Percentiles rank a stretch among this genome's conserved stretches.
Conservation (phyloP, 805 yeast species). For the Cyberlindnera japonica region DNA sequence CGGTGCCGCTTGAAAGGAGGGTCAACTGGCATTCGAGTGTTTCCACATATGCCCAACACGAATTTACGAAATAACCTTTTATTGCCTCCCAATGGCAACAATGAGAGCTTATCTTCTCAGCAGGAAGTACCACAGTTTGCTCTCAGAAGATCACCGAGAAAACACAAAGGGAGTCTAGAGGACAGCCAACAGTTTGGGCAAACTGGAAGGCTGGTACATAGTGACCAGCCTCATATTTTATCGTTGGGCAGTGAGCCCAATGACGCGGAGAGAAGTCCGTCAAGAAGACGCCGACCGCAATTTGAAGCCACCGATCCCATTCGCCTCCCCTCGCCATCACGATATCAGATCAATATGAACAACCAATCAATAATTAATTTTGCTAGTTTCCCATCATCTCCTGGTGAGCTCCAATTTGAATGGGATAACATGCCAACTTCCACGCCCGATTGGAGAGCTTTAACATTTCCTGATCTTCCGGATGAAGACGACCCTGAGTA, state of each 20-base stretch:
- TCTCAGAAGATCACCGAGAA: slow-evolving; percentile 8
- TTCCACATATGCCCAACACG: no score
- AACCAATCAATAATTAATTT: background rate
- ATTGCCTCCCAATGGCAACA: slow-evolving; percentile 4
- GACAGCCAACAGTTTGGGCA: background rate
- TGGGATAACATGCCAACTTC: slow-evolving; percentile 5
- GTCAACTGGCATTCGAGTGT: no score
- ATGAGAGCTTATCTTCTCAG: background rate
- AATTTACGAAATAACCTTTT: no score
- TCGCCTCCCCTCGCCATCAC: background rate
- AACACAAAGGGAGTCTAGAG: slow-evolving; percentile 3
- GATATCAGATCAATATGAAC: background rate
- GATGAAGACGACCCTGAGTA: slow-evolving; percentile 15
- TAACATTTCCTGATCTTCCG: slow-evolving; percentile 8
- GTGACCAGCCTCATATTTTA: slow-evolving; percentile 1
- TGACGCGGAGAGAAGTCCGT: slow-evolving; percentile 6
- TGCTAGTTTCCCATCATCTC: slow-evolving; percentile 13
- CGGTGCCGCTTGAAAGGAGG: background rate
- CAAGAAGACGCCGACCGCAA: slow-evolving; percentile 5
- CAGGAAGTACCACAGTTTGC: background rate
- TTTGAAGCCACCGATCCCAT: slow-evolving; percentile 3
- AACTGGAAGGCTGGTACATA: background rate
- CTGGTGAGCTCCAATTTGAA: background rate
- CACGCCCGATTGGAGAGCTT: slow-evolving; percentile 11
- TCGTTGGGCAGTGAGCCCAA: background rate